phyloP scores from a whole-genome alignment of 164 flowering plant species.

The Taxillus chinensis region DNA sequence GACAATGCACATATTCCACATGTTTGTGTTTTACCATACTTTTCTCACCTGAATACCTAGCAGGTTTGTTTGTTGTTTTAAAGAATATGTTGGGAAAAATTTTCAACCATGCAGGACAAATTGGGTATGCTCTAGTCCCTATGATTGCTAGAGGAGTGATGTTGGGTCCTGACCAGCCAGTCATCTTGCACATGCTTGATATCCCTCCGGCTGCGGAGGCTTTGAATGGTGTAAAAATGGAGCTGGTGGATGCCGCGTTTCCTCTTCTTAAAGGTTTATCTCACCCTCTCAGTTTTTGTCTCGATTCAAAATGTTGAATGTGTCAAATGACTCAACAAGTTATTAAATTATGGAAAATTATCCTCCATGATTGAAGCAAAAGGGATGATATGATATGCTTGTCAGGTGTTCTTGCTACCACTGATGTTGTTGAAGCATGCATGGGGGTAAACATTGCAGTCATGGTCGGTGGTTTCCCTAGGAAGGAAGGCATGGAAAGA shows the following conservation, averaged over 20 bases:
- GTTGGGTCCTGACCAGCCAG: constrained; percentile 92
- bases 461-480: constrained; percentile 99
- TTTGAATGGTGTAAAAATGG: constrained; percentile 95
- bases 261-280: constrained; percentile 81
- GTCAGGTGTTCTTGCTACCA: constrained; percentile 95
- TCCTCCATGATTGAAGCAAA: neutral
- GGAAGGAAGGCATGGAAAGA: constrained; percentile 99
- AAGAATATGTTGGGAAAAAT: neutral
- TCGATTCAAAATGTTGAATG: neutral
- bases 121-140: constrained; percentile 98
- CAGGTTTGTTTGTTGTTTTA: neutral
- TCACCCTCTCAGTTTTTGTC: neutral
- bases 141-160: constrained; percentile 96
- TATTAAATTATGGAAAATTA: neutral
- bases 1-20: too few species aligned
- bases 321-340: neutral
- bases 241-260: constrained; percentile 92
- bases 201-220: constrained; percentile 92
- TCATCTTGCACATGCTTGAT: constrained; percentile 94
- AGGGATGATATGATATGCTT: constrained; percentile 5
- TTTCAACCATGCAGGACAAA: constrained; percentile 58
- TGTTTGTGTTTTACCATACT: too few species aligned
- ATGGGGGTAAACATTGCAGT: constrained; percentile 93
- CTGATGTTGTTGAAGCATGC: constrained; percentile 95
- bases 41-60: too few species aligned